These are phyloP conservation scores for Penicillium oxalicum DNA, from an alignment of 2,329 filamentous ascomycete species.

Conservation along the genomic window DNA sequence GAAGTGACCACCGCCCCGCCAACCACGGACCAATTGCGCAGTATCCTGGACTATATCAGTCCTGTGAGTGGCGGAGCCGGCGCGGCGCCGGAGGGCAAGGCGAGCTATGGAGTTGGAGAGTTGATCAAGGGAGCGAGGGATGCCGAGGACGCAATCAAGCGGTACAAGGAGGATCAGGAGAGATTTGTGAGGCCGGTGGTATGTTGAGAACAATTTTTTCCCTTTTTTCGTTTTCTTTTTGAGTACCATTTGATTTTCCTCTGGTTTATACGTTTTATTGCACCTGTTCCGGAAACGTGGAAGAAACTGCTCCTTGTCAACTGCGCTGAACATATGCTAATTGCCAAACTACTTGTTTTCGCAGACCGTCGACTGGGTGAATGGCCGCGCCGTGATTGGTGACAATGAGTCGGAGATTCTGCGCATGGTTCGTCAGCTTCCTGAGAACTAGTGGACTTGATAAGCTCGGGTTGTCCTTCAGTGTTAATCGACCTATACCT, in stretches of 20 bases:
- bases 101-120: slow-evolving; percentile 59
- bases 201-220: slow-evolving; percentile 33
- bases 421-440: slow-evolving; percentile 61
- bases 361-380: slow-evolving; percentile 80
- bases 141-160: slow-evolving; percentile 71
- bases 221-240: too few relatives aligned
- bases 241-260: too few relatives aligned
- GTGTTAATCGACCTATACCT: neutral
- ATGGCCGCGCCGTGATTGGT: slow-evolving; percentile 70
- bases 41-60: slow-evolving; percentile 70
- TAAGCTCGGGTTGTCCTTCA: neutral
- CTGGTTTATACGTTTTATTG: too few relatives aligned
- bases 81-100: slow-evolving; percentile 53
- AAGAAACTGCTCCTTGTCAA: too few relatives aligned
- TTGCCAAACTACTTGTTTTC: slow-evolving; percentile 1
- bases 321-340: slow-evolving; percentile 14
- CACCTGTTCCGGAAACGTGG: too few relatives aligned
- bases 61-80: slow-evolving; percentile 42
- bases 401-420: slow-evolving; percentile 85
- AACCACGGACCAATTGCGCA: slow-evolving; percentile 75
- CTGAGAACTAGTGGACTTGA: slow-evolving; percentile 17
- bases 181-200: slow-evolving; percentile 73
- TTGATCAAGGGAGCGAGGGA: slow-evolving; percentile 69
- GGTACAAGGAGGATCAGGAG: slow-evolving; percentile 62
- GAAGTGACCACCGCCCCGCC: slow-evolving; percentile 75